A percentile compares a stretch with the other conserved stretches of the same genome.
Evolutionary conservation across 2,329 filamentous ascomycete species (phyloP).

Genomic region (Paecilomyces sp.): DNA sequence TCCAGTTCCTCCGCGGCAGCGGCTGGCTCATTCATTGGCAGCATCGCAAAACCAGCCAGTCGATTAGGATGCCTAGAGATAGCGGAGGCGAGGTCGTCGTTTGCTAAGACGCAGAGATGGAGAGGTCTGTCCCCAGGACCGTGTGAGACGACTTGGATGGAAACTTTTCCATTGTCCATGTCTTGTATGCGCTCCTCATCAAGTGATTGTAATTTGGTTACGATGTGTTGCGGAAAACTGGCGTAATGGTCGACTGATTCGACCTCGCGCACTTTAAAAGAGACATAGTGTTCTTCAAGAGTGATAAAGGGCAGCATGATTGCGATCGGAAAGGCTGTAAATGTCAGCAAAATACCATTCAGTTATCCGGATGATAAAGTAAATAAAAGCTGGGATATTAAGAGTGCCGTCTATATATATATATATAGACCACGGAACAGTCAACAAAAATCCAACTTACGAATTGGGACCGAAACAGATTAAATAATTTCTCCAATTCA

Average conservation of each 20-base stretch:
- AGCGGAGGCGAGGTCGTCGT: slow-evolving; percentile 24
- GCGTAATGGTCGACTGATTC: slow-evolving; percentile 8
- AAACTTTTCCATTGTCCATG: slow-evolving; percentile 7
- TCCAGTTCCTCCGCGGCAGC: slow-evolving; percentile 29
- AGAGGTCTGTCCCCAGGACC: slow-evolving; percentile 8
- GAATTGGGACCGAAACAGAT: no score
- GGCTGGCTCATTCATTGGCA: slow-evolving; percentile 33
- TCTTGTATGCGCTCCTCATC: slow-evolving; percentile 5
- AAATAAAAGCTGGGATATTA: background rate
- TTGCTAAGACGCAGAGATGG: slow-evolving; percentile 12
- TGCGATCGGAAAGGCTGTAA: background rate
- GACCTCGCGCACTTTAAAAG: slow-evolving; percentile 6
- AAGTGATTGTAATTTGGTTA: slow-evolving; percentile 7
- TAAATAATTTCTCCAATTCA: no score
- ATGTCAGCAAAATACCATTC: background rate
- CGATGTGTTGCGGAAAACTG: slow-evolving; percentile 7
- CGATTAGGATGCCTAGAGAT: slow-evolving; percentile 27
- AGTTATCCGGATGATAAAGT: background rate
- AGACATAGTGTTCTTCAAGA: slow-evolving; percentile 14
- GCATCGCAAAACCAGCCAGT: slow-evolving; percentile 37
- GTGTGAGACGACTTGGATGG: slow-evolving; percentile 10
- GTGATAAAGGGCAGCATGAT: slow-evolving; percentile 12
- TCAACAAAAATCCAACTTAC: no score
- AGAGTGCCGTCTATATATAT: no score
- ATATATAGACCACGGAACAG: no score